Evolutionary conservation across 257 asterid genomes (phyloP).

Genomic region (Solanum sparsipilum): DNA sequence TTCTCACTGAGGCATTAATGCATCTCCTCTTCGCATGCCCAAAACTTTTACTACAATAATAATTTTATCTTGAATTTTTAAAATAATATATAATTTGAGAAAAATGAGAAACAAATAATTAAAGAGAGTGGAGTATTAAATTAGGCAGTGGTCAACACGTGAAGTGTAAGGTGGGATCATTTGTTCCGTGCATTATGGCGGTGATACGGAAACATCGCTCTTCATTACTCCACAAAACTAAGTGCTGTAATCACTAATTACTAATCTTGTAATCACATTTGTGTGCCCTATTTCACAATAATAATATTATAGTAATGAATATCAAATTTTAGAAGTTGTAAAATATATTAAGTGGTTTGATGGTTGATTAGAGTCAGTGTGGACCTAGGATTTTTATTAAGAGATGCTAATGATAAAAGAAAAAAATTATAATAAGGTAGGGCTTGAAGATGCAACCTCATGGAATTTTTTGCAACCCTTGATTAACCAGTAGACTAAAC

Average conservation of each 20-base stretch:
- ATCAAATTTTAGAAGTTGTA: not conserved
- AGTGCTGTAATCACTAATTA: not conserved
- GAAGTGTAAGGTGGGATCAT: not conserved
- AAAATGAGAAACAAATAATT: no score
- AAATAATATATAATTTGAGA: not conserved
- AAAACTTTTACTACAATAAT: no score
- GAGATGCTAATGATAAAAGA: rapidly evolving
- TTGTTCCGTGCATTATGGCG: conserved; percentile 17
- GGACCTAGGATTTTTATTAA: no score
- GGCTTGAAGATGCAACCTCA: no score
- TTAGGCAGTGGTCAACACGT: not conserved
- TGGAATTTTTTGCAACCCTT: no score
- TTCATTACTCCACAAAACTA: not conserved
- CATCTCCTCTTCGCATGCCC: no score
- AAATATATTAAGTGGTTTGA: not conserved
- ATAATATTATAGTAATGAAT: no score
- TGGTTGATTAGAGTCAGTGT: not conserved
- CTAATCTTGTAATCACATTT: not conserved
- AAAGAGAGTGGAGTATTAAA: not conserved
- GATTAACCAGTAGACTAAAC: no score
- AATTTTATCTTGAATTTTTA: no score
- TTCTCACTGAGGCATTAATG: no score
- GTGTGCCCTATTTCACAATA: not conserved
- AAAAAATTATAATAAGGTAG: no score
- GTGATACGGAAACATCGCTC: conserved; percentile 2